Evolutionary conservation across 108 stramenopile genomes (phyloP).

Genomic region (Licmophora abbreviata): DNA sequence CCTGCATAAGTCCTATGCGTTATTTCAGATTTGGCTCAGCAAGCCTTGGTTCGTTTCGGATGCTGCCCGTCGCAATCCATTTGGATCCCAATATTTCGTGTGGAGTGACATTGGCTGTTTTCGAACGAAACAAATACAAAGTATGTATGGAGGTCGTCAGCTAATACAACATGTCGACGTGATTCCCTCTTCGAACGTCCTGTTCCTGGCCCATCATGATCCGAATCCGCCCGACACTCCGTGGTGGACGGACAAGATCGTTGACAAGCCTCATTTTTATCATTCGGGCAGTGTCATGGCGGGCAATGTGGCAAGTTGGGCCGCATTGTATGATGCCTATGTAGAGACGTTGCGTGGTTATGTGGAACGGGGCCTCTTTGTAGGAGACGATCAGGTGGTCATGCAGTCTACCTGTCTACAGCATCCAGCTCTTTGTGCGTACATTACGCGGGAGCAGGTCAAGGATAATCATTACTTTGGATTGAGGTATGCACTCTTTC

Average conservation of each 20-base stretch:
- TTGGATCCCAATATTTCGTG: slow-evolving; percentile 38
- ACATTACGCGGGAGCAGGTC: slow-evolving; percentile 23
- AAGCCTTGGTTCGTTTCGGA: slow-evolving; percentile 41
- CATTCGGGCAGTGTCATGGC: slow-evolving; percentile 42
- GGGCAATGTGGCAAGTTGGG: slow-evolving; percentile 29
- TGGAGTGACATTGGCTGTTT: slow-evolving; percentile 65
- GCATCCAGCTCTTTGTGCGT: slow-evolving; percentile 41
- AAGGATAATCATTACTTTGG: slow-evolving; percentile 54
- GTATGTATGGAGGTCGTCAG: slow-evolving; percentile 19
- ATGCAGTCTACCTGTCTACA: slow-evolving; percentile 34
- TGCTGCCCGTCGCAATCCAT: slow-evolving; percentile 39
- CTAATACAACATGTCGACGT: slow-evolving; percentile 28
- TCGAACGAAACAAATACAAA: slow-evolving; percentile 26
- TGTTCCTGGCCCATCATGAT: slow-evolving; percentile 44
- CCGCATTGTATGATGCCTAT: slow-evolving; percentile 34
- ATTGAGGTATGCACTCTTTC: slow-evolving; percentile 28
- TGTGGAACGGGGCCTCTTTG: slow-evolving; percentile 37
- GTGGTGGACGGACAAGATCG: slow-evolving; percentile 40
- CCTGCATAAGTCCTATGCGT: slow-evolving; percentile 35
- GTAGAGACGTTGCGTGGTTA: slow-evolving; percentile 30
- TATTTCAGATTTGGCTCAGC: slow-evolving; percentile 72
- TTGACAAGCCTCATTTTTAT: slow-evolving; percentile 28
- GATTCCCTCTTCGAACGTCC: slow-evolving; percentile 24
- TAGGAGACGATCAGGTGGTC: slow-evolving; percentile 53
- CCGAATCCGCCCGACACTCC: slow-evolving; percentile 22